phyloP scores from a whole-genome alignment of 2,329 filamentous ascomycete genomes.

The Sclerotinia spermophila region DNA sequence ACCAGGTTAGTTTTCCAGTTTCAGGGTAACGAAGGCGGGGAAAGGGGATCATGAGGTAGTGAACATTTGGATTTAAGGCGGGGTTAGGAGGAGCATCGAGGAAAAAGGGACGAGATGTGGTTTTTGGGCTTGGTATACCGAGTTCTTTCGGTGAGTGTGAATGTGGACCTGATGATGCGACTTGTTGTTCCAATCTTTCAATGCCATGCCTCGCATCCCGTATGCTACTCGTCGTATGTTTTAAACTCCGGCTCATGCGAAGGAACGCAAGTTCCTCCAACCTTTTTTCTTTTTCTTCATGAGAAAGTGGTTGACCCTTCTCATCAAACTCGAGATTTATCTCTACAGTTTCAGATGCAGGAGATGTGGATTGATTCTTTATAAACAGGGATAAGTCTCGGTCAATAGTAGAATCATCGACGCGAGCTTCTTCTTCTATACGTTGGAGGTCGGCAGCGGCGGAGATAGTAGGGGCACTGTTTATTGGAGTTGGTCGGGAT shows the following conservation, averaged over 20 bases:
- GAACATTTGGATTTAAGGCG: constrained; percentile 3
- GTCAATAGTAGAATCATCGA: constrained; percentile 34
- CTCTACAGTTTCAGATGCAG: not conserved
- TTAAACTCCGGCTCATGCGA: constrained; percentile 52
- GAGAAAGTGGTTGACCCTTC: constrained; percentile 24
- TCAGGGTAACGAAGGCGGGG: constrained; percentile 25
- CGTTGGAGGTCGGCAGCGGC: constrained; percentile 32
- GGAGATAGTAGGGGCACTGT: constrained; percentile 27
- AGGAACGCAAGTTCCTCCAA: constrained; percentile 44
- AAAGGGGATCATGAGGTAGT: constrained; percentile 28
- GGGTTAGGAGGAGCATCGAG: not conserved
- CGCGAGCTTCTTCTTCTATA: constrained; percentile 30
- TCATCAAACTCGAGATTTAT: constrained; percentile 28
- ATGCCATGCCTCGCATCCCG: constrained; percentile 56
- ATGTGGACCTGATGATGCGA: constrained; percentile 39
- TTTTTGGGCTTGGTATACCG: not conserved
- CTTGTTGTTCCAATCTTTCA: constrained; percentile 52
- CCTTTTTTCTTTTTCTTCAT: constrained; percentile 34
- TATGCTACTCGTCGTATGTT: constrained; percentile 50
- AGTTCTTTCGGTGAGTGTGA: constrained; percentile 1
- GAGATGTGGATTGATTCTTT: constrained; percentile 5
- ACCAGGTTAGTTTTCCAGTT: constrained; percentile 31
- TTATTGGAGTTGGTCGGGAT: constrained; percentile 24
- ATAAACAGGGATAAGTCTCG: constrained; percentile 12
- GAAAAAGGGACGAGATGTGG: constrained; percentile 6